Percentiles rank a stretch among this genome's conserved stretches.
These are phyloP conservation scores for Podila epigama DNA, from an alignment of 192 early-diverging fungal genomes.

Conservation along the genomic window DNA sequence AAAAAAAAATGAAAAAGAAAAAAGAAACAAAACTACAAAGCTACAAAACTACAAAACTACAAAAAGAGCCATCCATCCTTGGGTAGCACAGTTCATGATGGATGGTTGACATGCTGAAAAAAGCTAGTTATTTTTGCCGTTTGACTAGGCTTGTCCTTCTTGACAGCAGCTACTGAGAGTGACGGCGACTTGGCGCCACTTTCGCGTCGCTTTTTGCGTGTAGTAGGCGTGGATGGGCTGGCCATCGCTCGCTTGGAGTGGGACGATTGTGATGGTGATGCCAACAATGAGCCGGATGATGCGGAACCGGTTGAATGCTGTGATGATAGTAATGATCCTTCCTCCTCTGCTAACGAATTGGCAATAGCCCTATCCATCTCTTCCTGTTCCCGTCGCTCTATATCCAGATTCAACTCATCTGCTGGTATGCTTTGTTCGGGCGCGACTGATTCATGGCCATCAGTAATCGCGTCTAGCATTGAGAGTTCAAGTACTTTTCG, in stretches of 20 bases:
- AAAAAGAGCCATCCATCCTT: too few relatives aligned
- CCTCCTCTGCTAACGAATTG: conserved; percentile 9
- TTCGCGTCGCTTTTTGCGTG: conserved; percentile 18
- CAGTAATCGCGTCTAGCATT: conserved; percentile 20
- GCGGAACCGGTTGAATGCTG: neutral
- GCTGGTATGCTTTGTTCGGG: neutral
- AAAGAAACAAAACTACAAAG: neutral
- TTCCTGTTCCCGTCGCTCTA: conserved; percentile 16
- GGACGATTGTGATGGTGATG: neutral
- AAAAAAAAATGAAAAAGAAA: neutral
- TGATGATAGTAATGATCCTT: neutral
- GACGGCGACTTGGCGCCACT: neutral
- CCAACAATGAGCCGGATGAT: neutral
- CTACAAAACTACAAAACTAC: neutral
- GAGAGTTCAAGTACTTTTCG: conserved; percentile 38
- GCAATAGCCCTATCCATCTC: conserved; percentile 36
- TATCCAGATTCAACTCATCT: neutral
- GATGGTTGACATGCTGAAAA: conserved; percentile 19
- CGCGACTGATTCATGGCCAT: conserved; percentile 33
- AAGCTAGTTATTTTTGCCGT: conserved; percentile 38
- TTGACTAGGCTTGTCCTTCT: conserved; percentile 17
- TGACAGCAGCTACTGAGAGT: neutral
- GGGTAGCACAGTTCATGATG: too few relatives aligned
- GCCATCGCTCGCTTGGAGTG: neutral
- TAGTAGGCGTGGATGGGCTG: neutral